Base-by-base conservation (phyloP, 805 yeast genomes). In the Starmerella apis region DNA sequence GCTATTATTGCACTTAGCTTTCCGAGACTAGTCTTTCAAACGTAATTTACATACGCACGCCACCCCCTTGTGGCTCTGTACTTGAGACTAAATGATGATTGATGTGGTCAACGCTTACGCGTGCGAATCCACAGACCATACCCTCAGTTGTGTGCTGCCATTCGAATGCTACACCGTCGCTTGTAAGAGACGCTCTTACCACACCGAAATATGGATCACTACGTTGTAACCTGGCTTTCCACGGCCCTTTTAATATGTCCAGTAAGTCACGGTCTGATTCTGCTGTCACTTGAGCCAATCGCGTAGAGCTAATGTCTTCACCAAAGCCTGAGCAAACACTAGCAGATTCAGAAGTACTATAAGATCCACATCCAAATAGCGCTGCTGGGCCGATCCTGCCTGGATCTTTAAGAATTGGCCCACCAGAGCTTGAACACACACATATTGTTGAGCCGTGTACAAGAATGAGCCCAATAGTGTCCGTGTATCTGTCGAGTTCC, bases 1-100 rank as follows among this genome's bases (percentile, higher is more conserved):
- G 97, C 69, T 92, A 92, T 71, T 92, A 90, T 72, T 86, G 95
- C 71, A 78, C 86, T 55, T 88, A 73, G 65, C 4, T 16, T 41
- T 4, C 30, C 11, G 11, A 31, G n/a, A 22, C n/a, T 16, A 8
- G 22, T 18, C 18, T 18, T n/a, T 7, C 11, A 23, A 10, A 3
- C 37, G 18, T 28, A 30, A 18, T 36, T 23, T 31, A 41, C 23
- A 41, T 25, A 27, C 9, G 13, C 8, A 27, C 8, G 19, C 56
- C 56, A 1, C 56, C 56, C 2, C 43, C 38, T 11, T 18, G 24
- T 16, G 56, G 51, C 31, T 31, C 36, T 8, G 33, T 38, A 37
- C 53, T 51, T 24, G 20, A 19, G 2, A 30, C 18, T 5, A 25
- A 25, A 23, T 41, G 44, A 24, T 27, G 24, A 5, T 25, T 3